Conservation (phyloP, 2,329 filamentous ascomycete genomes). For the Alternaria triticimaculans region DNA sequence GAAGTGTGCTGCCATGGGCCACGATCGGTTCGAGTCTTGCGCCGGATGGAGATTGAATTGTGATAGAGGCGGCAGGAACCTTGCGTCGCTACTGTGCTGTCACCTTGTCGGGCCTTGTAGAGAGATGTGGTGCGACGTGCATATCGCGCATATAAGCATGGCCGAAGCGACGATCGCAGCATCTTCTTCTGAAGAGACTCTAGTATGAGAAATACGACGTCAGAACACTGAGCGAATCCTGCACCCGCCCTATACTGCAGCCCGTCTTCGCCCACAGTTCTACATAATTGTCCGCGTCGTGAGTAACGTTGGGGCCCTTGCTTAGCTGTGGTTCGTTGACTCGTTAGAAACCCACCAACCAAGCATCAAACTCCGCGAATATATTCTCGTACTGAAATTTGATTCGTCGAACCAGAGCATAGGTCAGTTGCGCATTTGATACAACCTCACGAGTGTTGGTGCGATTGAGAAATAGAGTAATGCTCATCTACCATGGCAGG, state of each 20-base stretch:
- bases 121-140: constrained; percentile 35
- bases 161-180: constrained; percentile 20
- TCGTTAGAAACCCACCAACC: constrained; percentile 26
- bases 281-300: constrained; percentile 11
- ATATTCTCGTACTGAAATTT: constrained; percentile 19
- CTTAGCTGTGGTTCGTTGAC: constrained; percentile 24
- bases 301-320: constrained; percentile 23
- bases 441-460: constrained; percentile 9
- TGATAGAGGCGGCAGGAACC: constrained; percentile 26
- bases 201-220: neutral
- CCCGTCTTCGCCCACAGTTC: neutral
- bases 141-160: constrained; percentile 36
- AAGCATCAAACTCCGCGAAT: constrained; percentile 17
- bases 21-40: constrained; percentile 26
- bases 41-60: constrained; percentile 19
- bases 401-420: constrained; percentile 20
- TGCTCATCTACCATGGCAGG: constrained; percentile 21
- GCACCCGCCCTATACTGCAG: constrained; percentile 2
- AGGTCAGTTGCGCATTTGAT: constrained; percentile 19
- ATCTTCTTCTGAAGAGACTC: neutral
- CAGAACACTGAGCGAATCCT: neutral
- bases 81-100: constrained; percentile 29
- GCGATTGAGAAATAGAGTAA: constrained; percentile 6
- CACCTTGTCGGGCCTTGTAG: constrained; percentile 10
- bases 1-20: constrained; percentile 29